A percentile compares a stretch with the other conserved stretches of the same genome.
Conservation (phyloP, 179 eudicot species). For the Actinidia arguta region DNA sequence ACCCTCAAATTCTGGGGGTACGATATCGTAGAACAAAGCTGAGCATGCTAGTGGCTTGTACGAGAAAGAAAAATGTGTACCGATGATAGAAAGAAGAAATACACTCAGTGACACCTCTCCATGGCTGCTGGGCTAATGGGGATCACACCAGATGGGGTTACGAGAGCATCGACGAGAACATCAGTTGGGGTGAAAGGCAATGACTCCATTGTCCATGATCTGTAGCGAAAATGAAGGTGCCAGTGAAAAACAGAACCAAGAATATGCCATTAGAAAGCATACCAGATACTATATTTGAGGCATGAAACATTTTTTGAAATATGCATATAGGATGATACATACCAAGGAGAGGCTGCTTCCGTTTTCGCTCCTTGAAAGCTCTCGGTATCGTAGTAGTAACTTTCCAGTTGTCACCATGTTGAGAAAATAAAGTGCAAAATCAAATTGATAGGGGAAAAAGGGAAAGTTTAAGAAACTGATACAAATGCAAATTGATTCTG, state of each 20-base stretch:
- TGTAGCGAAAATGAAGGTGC: constrained; percentile 88
- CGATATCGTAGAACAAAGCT: neutral
- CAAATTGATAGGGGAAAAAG: neutral
- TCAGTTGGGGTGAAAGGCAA: constrained; percentile 92
- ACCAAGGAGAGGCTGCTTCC: constrained; percentile 95
- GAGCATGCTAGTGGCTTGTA: neutral
- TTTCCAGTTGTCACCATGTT: constrained; percentile 23
- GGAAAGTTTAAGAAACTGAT: no score
- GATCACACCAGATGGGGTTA: constrained; percentile 82
- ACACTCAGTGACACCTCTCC: constrained; percentile 40
- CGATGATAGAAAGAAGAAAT: neutral
- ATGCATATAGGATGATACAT: constrained; percentile 21
- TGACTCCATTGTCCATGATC: constrained; percentile 80
- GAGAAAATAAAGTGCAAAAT: neutral
- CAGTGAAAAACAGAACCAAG: constrained; percentile 49
- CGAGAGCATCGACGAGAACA: constrained; percentile 77
- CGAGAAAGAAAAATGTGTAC: neutral
- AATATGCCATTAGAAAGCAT: no score
- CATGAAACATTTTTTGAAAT: neutral
- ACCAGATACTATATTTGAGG: neutral
- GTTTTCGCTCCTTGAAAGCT: constrained; percentile 74
- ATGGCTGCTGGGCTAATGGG: constrained; percentile 71
- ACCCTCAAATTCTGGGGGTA: neutral
- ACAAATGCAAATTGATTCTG: no score
- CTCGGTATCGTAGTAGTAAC: constrained; percentile 86